These are phyloP conservation scores for Scheffersomyces segobiensis DNA, from an alignment of 1,139 yeast genomes.

Conservation along the genomic window DNA sequence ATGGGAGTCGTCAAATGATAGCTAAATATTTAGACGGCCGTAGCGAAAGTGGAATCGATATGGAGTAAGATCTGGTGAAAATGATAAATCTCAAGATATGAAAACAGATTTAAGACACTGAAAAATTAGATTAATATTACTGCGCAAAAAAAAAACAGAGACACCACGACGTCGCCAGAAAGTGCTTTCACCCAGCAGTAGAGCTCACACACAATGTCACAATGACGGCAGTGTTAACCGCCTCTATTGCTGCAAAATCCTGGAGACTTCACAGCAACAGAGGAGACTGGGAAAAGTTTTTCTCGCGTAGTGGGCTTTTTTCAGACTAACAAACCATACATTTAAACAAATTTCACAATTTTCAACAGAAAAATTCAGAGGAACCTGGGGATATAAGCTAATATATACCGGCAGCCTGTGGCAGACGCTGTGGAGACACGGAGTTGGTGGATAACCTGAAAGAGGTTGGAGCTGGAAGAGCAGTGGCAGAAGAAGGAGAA, in stretches of 20 bases:
- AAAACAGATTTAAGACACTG: background rate
- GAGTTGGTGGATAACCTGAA: background rate
- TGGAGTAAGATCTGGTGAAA: background rate
- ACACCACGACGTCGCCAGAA: background rate
- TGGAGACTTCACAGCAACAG: background rate
- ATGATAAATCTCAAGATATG: background rate
- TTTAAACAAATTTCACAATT: background rate
- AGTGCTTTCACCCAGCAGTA: background rate
- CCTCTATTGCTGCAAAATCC: background rate
- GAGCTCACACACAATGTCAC: background rate
- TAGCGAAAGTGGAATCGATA: background rate
- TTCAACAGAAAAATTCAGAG: background rate
- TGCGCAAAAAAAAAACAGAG: background rate
- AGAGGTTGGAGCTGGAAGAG: background rate
- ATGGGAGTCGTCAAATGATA: slow-evolving; percentile 1
- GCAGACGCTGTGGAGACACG: background rate
- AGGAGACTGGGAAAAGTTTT: background rate
- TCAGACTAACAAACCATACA: background rate
- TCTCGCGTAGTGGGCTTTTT: background rate
- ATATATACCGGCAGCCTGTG: background rate
- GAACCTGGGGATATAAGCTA: background rate
- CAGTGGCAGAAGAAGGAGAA: background rate
- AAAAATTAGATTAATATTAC: background rate
- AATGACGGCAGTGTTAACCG: background rate
- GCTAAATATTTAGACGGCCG: slow-evolving; percentile 2